Evolutionary conservation across 2,329 filamentous ascomycete species (phyloP).

Genomic region (Trichoderma cornu-damae): DNA sequence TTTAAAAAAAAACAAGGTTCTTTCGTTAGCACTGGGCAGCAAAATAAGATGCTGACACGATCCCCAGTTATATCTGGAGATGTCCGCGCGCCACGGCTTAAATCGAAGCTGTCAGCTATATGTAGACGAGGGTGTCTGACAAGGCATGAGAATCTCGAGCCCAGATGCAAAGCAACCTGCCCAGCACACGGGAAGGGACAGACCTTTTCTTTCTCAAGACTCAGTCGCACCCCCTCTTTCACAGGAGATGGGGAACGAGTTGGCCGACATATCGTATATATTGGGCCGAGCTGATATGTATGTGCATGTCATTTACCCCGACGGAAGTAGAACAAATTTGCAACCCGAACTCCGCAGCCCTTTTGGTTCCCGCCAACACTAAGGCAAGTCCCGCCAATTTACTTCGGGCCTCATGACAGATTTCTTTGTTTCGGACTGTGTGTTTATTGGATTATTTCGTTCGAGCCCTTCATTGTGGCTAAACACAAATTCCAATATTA

Average conservation of each 20-base stretch:
- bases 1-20: not conserved
- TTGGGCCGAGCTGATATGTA: not conserved
- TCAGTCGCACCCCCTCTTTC: not conserved
- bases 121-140: not conserved
- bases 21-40: too few species aligned
- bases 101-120: not conserved
- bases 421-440: too few species aligned
- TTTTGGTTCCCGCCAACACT: not conserved
- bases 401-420: not conserved
- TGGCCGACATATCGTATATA: not conserved
- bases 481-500: too few species aligned
- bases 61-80: not conserved
- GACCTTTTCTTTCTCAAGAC: not conserved
- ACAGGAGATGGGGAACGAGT: not conserved
- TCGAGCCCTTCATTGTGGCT: too few species aligned
- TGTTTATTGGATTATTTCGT: too few species aligned
- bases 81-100: not conserved
- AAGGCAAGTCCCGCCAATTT: not conserved
- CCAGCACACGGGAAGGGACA: not conserved
- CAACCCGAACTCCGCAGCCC: conserved; percentile 1
- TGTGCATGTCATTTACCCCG: conserved; percentile 2
- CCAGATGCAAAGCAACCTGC: not conserved
- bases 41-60: not conserved
- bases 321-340: not conserved
- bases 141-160: not conserved